Percentiles rank a stretch among this genome's conserved stretches.
These are phyloP conservation scores for Cadophora sp. DNA, from an alignment of 2,329 filamentous ascomycete genomes.

Conservation along the genomic window DNA sequence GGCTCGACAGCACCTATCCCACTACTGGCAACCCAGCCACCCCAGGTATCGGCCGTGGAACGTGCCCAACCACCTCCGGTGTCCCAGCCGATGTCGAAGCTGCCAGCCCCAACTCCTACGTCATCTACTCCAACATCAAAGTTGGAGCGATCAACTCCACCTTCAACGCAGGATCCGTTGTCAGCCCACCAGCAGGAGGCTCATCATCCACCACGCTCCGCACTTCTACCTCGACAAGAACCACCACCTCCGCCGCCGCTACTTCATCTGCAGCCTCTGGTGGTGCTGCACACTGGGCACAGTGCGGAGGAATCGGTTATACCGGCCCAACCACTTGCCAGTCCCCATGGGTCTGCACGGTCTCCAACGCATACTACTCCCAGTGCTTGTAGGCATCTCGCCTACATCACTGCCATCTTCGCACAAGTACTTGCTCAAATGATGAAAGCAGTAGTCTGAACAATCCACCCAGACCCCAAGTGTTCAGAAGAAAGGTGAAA, in stretches of 20 bases:
- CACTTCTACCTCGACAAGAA: conserved; percentile 12
- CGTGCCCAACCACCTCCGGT: conserved; percentile 59
- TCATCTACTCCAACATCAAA: conserved; percentile 47
- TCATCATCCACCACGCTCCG: conserved; percentile 25
- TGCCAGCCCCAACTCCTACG: conserved; percentile 51
- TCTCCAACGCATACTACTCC: conserved; percentile 46
- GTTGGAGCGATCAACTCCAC: conserved; percentile 43
- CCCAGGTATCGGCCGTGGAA: conserved; percentile 60
- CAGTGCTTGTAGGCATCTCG: conserved; percentile 44
- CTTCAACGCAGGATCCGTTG: conserved; percentile 29
- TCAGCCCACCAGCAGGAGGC: conserved; percentile 6
- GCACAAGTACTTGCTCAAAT: neutral
- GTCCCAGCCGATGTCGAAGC: conserved; percentile 57
- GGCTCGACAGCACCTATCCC: conserved; percentile 74
- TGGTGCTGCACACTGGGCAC: conserved; percentile 39
- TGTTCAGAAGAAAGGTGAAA: neutral
- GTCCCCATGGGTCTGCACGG: conserved; percentile 29
- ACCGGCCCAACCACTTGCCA: conserved; percentile 43
- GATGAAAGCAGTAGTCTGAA: neutral
- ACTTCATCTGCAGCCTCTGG: neutral
- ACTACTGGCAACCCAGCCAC: conserved; percentile 50
- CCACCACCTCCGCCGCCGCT: neutral
- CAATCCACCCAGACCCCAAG: neutral
- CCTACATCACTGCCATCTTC: neutral
- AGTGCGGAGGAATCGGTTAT: conserved; percentile 48